Percentiles rank a stretch among this genome's conserved stretches.
Conservation (phyloP, 441 rosid species). For the Populus trichocarpa region DNA sequence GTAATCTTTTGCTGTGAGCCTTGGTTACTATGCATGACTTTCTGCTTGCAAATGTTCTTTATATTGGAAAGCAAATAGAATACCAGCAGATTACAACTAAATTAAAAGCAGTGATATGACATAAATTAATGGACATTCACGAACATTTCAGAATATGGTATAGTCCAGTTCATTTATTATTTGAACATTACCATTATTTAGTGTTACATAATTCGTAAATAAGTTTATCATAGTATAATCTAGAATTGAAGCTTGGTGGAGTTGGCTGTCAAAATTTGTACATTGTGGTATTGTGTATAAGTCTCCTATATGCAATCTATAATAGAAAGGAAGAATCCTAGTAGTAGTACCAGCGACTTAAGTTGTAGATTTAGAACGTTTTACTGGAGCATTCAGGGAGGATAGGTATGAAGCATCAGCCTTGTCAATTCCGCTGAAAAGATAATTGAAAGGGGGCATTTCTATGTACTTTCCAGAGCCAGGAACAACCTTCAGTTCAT, state of each 20-base stretch:
- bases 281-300: not conserved
- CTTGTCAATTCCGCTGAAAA: conserved; percentile 72
- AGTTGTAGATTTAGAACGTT: conserved; percentile 40
- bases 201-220: not conserved
- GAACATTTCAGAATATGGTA: not conserved
- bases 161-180: not conserved
- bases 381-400: conserved; percentile 75
- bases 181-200: not conserved
- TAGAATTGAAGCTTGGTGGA: not conserved
- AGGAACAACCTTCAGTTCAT: conserved; percentile 55
- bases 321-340: not conserved
- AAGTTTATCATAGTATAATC: not conserved
- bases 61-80: not conserved
- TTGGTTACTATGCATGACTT: not conserved
- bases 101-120: not conserved
- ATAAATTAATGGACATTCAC: not conserved
- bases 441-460: conserved; percentile 74
- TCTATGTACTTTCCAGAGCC: conserved; percentile 70
- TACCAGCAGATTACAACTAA: not conserved
- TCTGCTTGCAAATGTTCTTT: not conserved
- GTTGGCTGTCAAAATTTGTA: not conserved
- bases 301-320: not conserved
- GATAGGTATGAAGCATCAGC: conserved; percentile 65
- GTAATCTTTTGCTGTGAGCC: not conserved
- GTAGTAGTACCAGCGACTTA: conserved; percentile 12